Evolutionary conservation across 2,329 filamentous ascomycete genomes (phyloP), one percentile per base, ranked within the genome.

Genomic region (Beauveria scarabaeidicola): DNA sequence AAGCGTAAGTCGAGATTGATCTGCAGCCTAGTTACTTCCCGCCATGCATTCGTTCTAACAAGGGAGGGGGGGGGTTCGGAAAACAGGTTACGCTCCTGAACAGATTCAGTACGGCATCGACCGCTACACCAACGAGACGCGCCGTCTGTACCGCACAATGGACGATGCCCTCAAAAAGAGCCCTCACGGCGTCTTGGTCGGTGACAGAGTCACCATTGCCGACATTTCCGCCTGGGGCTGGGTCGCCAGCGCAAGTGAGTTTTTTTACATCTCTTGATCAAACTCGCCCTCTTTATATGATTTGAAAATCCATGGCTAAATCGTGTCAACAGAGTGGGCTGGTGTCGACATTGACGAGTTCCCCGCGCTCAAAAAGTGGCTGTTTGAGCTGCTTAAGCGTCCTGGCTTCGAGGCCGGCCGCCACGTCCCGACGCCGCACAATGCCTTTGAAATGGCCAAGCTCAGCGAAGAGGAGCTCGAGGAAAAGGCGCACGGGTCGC

Each of bases 201-300:
- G 88, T 40, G 83, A 89, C 70, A 83, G 83, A 63, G 77, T 81
- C 62, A 90, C 88, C 47, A 84, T 89, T 64, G 90, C 90, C 1
- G 91, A 96, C 70, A 89, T 96, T 62, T 79, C 89, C 46, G 83
- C 84, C 70, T 91, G 87, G 82, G 89, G 89, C 27, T 95, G 91
- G 90, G 80, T 93, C 5, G 78, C 84, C 5, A 57, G 71, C 15
- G 71, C 76, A 40, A 71, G 80, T 83, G 70, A 63, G 71, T 67
- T 15, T 52, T 17, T 27, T 25, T n/a, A n/a, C n/a, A n/a, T n/a
- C n/a, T n/a, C n/a, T n/a, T n/a, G n/a, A n/a, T n/a, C n/a, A n/a
- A n/a, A n/a, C n/a, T n/a, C n/a, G n/a, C n/a, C n/a, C n/a, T n/a
- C n/a, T n/a, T n/a, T n/a, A n/a, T n/a, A n/a, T n/a, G n/a, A n/a